These are phyloP conservation scores for Gaultheria prostrata DNA, from an alignment of 148 eudicot species.

Conservation along the genomic window DNA sequence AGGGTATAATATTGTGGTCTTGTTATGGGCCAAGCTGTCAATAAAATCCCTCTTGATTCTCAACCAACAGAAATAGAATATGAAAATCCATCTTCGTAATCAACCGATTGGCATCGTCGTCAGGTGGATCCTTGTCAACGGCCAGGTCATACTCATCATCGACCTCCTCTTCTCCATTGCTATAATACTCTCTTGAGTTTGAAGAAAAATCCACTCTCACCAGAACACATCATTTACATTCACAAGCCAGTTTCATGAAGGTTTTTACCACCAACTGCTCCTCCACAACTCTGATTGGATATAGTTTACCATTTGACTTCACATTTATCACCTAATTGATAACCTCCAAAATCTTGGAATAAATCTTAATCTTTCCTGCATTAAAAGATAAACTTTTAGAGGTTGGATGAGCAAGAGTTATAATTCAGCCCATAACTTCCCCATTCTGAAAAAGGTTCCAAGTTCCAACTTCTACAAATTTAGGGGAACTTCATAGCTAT, in stretches of 20 bases:
- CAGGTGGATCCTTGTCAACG: not conserved
- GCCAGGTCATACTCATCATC: not conserved
- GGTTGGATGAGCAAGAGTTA: no score
- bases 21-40: not conserved
- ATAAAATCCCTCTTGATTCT: not conserved
- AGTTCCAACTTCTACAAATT: no score
- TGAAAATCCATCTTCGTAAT: not conserved
- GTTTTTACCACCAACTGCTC: not conserved
- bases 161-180: not conserved
- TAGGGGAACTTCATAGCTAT: no score
- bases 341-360: no score
- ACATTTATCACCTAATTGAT: no score
- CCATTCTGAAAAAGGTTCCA: no score
- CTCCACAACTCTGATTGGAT: not conserved
- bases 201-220: not conserved
- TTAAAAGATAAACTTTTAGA: no score
- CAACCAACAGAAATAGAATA: not conserved
- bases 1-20: not conserved
- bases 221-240: not conserved
- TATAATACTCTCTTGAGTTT: not conserved
- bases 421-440: no score
- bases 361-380: no score
- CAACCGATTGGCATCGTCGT: not conserved
- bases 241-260: not conserved
- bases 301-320: not conserved